Evolutionary conservation across 75 land plant species (phyloP).

Genomic region (Pinus albicaulis): DNA sequence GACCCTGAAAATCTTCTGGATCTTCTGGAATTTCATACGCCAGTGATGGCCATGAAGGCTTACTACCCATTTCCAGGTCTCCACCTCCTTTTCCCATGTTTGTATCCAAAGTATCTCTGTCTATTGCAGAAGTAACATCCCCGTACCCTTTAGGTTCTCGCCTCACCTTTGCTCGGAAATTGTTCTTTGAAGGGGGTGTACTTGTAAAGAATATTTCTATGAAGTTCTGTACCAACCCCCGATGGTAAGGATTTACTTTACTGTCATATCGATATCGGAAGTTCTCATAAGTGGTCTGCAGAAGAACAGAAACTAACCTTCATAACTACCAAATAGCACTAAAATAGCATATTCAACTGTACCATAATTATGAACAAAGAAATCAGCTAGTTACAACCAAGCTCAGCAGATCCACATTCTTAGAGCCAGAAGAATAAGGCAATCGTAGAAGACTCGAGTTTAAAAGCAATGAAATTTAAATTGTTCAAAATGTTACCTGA

Average conservation of each 20-base stretch:
- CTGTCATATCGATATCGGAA: constrained; percentile 71
- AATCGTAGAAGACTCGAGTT: not conserved
- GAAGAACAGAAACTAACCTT: not conserved
- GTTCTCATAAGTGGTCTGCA: constrained; percentile 86
- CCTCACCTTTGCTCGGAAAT: constrained; percentile 52
- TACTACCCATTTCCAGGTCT: constrained; percentile 41
- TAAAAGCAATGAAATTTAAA: not conserved
- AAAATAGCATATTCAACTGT: not conserved
- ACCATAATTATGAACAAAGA: not conserved
- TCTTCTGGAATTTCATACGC: constrained; percentile 30
- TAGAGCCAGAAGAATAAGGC: not conserved
- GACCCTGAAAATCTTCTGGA: constrained; percentile 34
- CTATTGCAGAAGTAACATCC: not conserved
- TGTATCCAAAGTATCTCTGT: constrained; percentile 14
- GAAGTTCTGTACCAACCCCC: constrained; percentile 37
- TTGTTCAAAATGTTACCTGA: constrained; percentile 36
- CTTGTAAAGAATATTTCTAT: constrained; percentile 45
- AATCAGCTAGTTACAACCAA: not conserved
- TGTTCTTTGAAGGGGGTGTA: constrained; percentile 48
- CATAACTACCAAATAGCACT: not conserved
- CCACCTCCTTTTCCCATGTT: constrained; percentile 31
- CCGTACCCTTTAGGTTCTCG: constrained; percentile 24
- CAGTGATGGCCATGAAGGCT: constrained; percentile 23
- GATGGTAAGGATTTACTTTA: constrained; percentile 56
- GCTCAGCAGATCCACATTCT: not conserved